Conservation (phyloP, 139 green algal species). For the Coelastrella sp. region DNA sequence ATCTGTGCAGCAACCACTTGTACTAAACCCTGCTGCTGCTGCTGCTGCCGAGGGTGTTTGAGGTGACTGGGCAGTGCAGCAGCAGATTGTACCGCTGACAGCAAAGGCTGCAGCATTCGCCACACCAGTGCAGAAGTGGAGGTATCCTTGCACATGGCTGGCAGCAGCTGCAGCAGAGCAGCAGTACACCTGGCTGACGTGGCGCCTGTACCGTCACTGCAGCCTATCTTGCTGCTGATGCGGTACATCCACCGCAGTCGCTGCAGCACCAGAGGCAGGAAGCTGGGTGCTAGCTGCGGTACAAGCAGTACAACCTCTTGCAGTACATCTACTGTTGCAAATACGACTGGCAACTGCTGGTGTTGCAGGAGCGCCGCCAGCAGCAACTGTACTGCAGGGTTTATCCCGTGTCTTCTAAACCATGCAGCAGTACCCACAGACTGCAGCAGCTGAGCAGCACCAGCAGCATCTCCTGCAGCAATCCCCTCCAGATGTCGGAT, state of each 20-base stretch:
- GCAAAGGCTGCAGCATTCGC: conserved; percentile 2
- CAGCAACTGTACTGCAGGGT: conserved; percentile 22
- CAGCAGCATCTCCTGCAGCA: neutral
- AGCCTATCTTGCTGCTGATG: neutral
- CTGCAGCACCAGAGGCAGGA: conserved; percentile 34
- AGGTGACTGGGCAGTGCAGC: neutral
- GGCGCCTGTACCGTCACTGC: neutral
- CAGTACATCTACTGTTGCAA: neutral
- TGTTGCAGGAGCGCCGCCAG: conserved; percentile 39
- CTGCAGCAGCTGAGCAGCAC: neutral
- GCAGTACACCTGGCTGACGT: neutral
- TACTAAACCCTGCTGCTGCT: neutral
- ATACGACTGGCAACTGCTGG: neutral
- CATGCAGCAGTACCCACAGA: neutral
- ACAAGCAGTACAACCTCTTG: conserved; percentile 27
- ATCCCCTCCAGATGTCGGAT: neutral
- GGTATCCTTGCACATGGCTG: conserved; percentile 27
- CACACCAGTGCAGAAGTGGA: conserved; percentile 16
- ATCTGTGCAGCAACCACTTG: neutral
- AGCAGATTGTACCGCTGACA: neutral
- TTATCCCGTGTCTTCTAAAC: conserved; percentile 28
- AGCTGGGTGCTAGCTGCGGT: conserved; percentile 13
- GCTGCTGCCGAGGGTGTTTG: conserved; percentile 10
- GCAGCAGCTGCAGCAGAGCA: conserved; percentile 35
- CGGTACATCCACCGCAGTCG: neutral